A percentile compares a stretch with the other conserved stretches of the same genome.
phyloP scores from a whole-genome alignment of 2,329 filamentous ascomycete genomes.

The Fusarium buxicola region DNA sequence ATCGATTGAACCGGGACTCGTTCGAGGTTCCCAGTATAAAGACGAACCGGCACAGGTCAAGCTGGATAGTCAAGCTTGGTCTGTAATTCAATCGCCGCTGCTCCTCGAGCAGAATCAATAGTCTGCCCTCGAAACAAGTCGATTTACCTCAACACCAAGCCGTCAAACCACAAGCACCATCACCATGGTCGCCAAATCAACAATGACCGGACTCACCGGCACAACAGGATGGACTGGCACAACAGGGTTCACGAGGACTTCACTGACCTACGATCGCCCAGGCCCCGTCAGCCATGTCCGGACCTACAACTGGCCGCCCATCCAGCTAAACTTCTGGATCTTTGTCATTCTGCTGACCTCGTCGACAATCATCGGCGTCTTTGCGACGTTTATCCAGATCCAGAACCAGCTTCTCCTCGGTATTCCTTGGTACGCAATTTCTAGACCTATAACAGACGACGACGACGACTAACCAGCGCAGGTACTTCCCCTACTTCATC shows the following conservation, averaged over 20 bases:
- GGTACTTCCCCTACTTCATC: constrained; percentile 77
- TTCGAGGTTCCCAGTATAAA: not conserved
- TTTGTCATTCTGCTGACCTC: constrained; percentile 72
- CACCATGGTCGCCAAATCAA: constrained; percentile 47
- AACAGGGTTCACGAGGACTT: constrained; percentile 51
- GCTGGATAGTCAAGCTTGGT: not conserved
- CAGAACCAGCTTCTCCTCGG: constrained; percentile 66
- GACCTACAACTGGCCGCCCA: constrained; percentile 76
- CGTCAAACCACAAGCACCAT: not conserved
- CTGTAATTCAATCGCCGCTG: not conserved
- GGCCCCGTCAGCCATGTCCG: constrained; percentile 58
- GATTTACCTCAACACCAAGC: constrained; percentile 3
- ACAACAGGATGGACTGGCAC: constrained; percentile 35
- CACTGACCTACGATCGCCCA: constrained; percentile 58
- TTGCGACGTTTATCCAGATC: constrained; percentile 68
- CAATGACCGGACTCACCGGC: constrained; percentile 48
- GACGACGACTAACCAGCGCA: constrained; percentile 44
- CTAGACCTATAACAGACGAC: too few species aligned
- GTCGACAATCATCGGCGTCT: constrained; percentile 70
- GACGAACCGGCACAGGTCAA: not conserved
- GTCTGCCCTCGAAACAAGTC: not conserved
- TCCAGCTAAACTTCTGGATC: constrained; percentile 75
- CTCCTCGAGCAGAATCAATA: not conserved
- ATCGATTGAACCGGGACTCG: not conserved
- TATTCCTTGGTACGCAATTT: constrained; percentile 67